Evolutionary conservation across 352 stramenopile genomes (phyloP).

Genomic region (Pythium brassicae): DNA sequence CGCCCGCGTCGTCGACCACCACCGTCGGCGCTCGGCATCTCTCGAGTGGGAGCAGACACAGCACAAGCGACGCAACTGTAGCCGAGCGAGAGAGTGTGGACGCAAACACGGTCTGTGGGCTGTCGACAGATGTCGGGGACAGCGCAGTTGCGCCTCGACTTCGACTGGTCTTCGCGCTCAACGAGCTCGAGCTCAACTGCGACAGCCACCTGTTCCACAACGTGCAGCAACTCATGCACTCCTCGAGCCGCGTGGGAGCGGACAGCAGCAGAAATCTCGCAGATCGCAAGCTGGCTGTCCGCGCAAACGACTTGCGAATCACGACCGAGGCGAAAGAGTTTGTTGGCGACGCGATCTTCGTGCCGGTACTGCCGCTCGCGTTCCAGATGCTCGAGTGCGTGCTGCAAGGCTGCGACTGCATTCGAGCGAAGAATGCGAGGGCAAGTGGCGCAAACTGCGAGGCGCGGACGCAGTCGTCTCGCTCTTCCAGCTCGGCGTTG

Average conservation of each 20-base stretch:
- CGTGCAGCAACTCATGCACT: constrained; percentile 24
- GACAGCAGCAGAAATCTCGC: background rate
- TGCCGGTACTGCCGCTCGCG: constrained; percentile 51
- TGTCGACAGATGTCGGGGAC: constrained; percentile 2
- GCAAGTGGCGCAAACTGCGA: background rate
- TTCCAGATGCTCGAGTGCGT: constrained; percentile 75
- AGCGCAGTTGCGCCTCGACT: constrained; percentile 24
- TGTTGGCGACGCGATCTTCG: constrained; percentile 51
- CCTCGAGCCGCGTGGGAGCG: background rate
- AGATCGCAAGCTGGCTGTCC: constrained; percentile 21
- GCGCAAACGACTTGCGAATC: constrained; percentile 30
- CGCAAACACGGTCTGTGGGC: too few relatives aligned
- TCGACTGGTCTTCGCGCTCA: constrained; percentile 34
- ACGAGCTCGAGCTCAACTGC: constrained; percentile 45
- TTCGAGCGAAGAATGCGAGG: constrained; percentile 13
- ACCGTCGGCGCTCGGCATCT: background rate
- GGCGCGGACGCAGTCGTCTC: background rate
- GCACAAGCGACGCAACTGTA: background rate
- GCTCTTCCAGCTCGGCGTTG: background rate
- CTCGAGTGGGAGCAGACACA: background rate
- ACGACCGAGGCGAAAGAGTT: constrained; percentile 73
- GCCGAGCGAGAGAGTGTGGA: background rate
- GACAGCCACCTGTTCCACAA: constrained; percentile 35
- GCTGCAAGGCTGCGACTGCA: constrained; percentile 50
- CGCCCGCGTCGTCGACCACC: constrained; percentile 13